Evolutionary conservation across 371 early-diverging fungal species (phyloP), one percentile per base, ranked within the genome.

Genomic region (Encephalitozoon hellem): DNA sequence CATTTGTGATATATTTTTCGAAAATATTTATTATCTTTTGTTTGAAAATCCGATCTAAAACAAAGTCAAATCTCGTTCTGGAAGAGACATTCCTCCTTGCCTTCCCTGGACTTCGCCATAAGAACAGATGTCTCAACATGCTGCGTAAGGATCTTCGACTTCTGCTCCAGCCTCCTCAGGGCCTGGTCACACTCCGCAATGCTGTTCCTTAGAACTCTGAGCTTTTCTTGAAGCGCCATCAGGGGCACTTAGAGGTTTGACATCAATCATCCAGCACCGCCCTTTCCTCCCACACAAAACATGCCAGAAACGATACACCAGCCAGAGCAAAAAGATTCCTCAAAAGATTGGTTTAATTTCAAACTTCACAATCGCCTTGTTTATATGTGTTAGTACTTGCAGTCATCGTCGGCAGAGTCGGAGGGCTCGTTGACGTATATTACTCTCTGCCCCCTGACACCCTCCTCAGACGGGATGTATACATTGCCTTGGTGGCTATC

Each of bases 121-220:
- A 55, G 23, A 21, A 39, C 39, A 49, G 73, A 63, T 12, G 42
- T 32, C 12, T 26, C 41, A 11, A 72, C 38, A 23, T 72, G 51
- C 38, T 64, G 63, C 0, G 73, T 47, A n/a, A 72, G 30, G 23
- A 49, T 52, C 42, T 59, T 72, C 1, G 47, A 49, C 23, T 49
- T 54, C 26, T 64, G 63, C 39, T 72, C 73, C 21, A 72, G 53
- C 12, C 11, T 49, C 39, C 73, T 64, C 6, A 72, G 52, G 21
- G 65, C 39, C 43, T 51, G 45, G 39, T 72, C 73, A 23, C 73
- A 72, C 49, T 72, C 73, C 21, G 12, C 51, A 39, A 72, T 63
- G 9, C 49, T 52, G 26, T 64, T 49, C 52, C 64, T 64, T 3
- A 72, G 23, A 0, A 47, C 21, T 5, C 43, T 34, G 25, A 72